Evolutionary conservation across 768 basidiomycete genomes (phyloP).

Genomic region (Tulasnella calospora): DNA sequence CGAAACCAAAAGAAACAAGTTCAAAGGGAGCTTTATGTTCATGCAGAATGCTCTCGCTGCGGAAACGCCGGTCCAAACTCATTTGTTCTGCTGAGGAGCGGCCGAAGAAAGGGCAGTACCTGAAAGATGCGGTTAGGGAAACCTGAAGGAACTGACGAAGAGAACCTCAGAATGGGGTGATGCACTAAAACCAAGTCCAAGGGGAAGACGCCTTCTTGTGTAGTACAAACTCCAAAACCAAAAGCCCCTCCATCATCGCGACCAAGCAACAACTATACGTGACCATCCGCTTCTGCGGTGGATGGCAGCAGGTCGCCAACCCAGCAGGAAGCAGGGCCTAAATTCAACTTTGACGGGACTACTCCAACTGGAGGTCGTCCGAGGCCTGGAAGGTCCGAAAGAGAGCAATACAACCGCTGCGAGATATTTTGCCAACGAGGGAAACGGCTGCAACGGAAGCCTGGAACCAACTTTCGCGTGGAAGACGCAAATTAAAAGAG

Average conservation of each 20-base stretch:
- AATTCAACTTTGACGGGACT: constrained; percentile 68
- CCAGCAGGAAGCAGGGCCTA: constrained; percentile 58
- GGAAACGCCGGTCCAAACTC: too few relatives aligned
- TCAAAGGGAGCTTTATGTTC: neutral
- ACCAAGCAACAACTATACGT: neutral
- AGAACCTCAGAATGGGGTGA: neutral
- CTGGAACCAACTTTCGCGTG: neutral
- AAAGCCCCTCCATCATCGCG: constrained; percentile 28
- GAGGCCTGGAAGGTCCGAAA: neutral
- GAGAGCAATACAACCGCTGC: neutral
- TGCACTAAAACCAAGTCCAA: constrained; percentile 27
- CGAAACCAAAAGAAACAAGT: constrained; percentile 39
- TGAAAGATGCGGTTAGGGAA: constrained; percentile 25
- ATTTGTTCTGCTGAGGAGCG: constrained; percentile 25
- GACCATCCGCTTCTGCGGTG: neutral
- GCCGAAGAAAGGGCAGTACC: constrained; percentile 3
- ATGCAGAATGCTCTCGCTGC: constrained; percentile 22
- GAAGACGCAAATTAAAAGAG: constrained; percentile 32
- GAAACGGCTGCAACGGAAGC: neutral
- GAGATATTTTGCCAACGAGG: neutral
- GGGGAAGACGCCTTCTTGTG: constrained; percentile 6
- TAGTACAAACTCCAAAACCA: neutral
- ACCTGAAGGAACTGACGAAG: neutral
- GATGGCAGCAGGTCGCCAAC: constrained; percentile 43
- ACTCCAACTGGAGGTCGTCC: constrained; percentile 32